Base-by-base conservation (phyloP, 257 asterid genomes). In the Henckelia pumila region DNA sequence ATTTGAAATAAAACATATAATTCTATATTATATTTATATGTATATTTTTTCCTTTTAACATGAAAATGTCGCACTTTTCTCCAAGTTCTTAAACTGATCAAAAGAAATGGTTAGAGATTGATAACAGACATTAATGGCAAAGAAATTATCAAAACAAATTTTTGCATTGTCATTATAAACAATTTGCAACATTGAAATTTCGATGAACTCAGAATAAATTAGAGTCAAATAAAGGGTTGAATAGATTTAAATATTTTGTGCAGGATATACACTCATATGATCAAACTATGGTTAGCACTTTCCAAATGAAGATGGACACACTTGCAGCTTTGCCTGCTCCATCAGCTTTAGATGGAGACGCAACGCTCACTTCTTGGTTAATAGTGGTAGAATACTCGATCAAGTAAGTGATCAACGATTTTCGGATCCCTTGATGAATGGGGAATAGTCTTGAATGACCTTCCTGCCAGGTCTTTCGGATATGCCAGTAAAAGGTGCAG, bases 401-500 rank as follows among this genome's bases (percentile, higher is more conserved):
- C 35, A 7, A 7, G 20, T 8, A 7, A 7, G 20, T 8, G 13
- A 8, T 28, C 47, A 30, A 17, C 20, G 63, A 35, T 21, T 26
- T 24, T 16, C 47, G 44, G 44, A 35, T 29, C 68, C 50, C 55
- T 47, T 50, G 44, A 13, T 47, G 53, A 29, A 17, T 20, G 56
- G 64, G 67, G 53, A 5, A 64, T 61, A 68, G 59, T 33, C 57
- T 35, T 61, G 57, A 22, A 7, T 69, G 65, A 72, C 65, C 71
- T 66, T 62, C 49, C 26, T 7, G 14, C 44, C 68, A 5, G 55
- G 59, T 73, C 40, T 35, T 58, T 35, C 60, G 28, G 30, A 17
- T 60, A 62, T 49, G 22, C 29, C 37, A 63, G 37, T 56, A 61
- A 73, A 73, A 72, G 8, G 30, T 40, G 22, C 64, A n/a, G 61